These are phyloP conservation scores for Coemansia sp. DNA, from an alignment of 192 early-diverging fungal species.

Conservation along the genomic window DNA sequence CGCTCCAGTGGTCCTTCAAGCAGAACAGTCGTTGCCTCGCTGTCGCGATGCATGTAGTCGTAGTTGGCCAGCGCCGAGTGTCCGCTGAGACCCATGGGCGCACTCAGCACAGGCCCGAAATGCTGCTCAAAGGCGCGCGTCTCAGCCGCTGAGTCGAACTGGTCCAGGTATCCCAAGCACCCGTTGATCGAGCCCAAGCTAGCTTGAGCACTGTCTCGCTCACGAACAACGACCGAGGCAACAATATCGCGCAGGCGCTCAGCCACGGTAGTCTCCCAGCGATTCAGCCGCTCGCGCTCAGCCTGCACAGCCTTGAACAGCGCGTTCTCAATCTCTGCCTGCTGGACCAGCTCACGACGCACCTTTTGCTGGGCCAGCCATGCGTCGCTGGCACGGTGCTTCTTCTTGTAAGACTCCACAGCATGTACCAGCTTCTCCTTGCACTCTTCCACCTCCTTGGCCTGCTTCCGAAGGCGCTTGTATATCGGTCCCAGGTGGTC, in stretches of 20 bases:
- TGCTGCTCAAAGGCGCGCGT: constrained; percentile 32
- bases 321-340: constrained; percentile 48
- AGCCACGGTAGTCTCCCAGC: constrained; percentile 36
- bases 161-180: constrained; percentile 27
- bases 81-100: constrained; percentile 41
- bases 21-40: constrained; percentile 32
- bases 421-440: constrained; percentile 46
- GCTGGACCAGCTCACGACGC: constrained; percentile 40
- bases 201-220: constrained; percentile 24
- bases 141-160: constrained; percentile 30
- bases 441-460: constrained; percentile 39
- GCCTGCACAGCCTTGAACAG: constrained; percentile 44
- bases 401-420: constrained; percentile 43
- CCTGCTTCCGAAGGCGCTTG: constrained; percentile 46
- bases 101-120: constrained; percentile 29
- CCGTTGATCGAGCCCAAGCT: constrained; percentile 17
- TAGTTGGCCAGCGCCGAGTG: constrained; percentile 34
- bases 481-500: constrained; percentile 49
- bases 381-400: constrained; percentile 28
- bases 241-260: constrained; percentile 37
- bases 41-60: constrained; percentile 52
- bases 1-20: constrained; percentile 50
- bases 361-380: constrained; percentile 49
- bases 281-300: constrained; percentile 32
- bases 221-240: constrained; percentile 15